These are phyloP conservation scores for Melampsora larici-populina DNA, from an alignment of 1,284 basidiomycete species.

Conservation along the genomic window DNA sequence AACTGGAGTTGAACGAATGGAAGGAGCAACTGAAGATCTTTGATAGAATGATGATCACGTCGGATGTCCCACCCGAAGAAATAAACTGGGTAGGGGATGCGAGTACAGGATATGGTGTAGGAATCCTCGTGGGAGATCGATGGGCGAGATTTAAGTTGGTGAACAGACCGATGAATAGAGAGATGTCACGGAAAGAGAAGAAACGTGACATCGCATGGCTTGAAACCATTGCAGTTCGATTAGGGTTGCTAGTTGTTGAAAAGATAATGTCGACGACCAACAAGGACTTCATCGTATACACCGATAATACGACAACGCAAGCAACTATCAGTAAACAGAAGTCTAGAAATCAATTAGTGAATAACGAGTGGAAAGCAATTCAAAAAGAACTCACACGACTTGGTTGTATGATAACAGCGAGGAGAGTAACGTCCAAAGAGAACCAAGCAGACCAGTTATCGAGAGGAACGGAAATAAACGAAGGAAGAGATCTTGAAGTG, in stretches of 20 bases:
- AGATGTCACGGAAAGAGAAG: too few relatives aligned
- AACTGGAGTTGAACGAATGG: background rate
- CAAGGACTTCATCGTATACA: background rate
- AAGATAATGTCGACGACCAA: background rate
- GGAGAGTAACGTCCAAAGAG: background rate
- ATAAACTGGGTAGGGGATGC: constrained; percentile 9
- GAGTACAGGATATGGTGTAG: background rate
- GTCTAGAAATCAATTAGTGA: background rate
- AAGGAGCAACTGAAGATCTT: background rate
- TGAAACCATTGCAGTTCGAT: constrained; percentile 1
- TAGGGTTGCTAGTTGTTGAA: background rate
- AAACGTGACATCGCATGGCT: background rate
- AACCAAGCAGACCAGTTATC: constrained; percentile 2
- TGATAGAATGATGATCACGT: background rate
- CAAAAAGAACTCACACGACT: background rate
- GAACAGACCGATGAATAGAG: background rate
- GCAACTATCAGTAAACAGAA: background rate
- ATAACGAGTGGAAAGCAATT: constrained; percentile 11
- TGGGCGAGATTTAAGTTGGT: background rate
- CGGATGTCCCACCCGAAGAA: background rate
- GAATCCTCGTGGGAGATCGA: background rate
- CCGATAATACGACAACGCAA: constrained; percentile 19
- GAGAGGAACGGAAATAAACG: background rate
- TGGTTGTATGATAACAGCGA: background rate
- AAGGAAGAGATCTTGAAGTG: too few relatives aligned